Base-by-base conservation (phyloP, 352 stramenopile species). In the Phytophthora europaea region DNA sequence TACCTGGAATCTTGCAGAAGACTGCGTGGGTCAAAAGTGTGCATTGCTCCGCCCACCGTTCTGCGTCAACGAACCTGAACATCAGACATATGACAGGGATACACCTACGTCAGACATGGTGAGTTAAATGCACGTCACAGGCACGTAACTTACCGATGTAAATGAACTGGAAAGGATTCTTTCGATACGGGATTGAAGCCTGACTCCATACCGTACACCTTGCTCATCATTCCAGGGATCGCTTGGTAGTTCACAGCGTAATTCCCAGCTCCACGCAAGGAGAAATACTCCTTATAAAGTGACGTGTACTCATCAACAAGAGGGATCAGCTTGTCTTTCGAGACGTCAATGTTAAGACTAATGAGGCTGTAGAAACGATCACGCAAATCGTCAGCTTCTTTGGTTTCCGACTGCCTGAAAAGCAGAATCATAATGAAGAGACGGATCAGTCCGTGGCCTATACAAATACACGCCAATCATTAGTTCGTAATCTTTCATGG, bases 21-120 rank as follows among this genome's bases (percentile, higher is more conserved):
- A 97, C 61, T 7, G 88, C 84, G 69, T 97, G 90, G 1, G 88
- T 92, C 26, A 96, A 52, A 18, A 97, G 67, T 4, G 90, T 97
- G 70, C 88, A 94, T 13, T 96, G 88, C 54, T 89, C 70, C 0
- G 87, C 85, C 81, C 84, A 97, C 20, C 84, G 76, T 10, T 83
- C 79, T 48, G 90, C 73, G 33, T 92, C 78, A 9, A 90, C 73
- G 61, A 85, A 81, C 2, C 87, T 94, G 60, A 23, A 34, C 43
- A 59, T 13, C 23, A 57, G 9, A 58, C n/a, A 55, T n/a, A 31
- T 6, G 13, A 15, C 36, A 50, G 13, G 43, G 18, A 55, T 34
- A 13, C 12, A 3, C 18, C 18, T 23, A 12, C 4, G 48, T 55
- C 22, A 54, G 48, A 54, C 8, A 16, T 20, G 20, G 9, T 22